Evolutionary conservation across 2,329 filamentous ascomycete species (phyloP).

Genomic region (Botrytis elliptica): DNA sequence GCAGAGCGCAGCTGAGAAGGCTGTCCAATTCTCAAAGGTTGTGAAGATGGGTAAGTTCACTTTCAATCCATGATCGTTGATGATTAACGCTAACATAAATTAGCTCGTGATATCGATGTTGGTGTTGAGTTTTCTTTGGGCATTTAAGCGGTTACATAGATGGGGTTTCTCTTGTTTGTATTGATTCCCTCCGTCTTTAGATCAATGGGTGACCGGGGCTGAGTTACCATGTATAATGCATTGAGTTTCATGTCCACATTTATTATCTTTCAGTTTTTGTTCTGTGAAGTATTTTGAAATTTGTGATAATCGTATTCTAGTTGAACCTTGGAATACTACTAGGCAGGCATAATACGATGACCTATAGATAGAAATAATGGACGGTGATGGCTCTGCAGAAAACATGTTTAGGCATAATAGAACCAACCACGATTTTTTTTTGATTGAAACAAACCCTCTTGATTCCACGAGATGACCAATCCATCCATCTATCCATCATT

Average conservation of each 20-base stretch:
- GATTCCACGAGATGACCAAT: not conserved
- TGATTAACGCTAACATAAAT: constrained; percentile 32
- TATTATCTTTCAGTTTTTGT: not conserved
- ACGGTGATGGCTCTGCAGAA: not conserved
- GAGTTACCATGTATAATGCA: constrained; percentile 38
- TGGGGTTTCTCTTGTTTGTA: constrained; percentile 34
- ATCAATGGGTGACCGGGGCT: constrained; percentile 28
- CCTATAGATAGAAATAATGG: not conserved
- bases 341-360: not conserved
- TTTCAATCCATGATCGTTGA: not conserved
- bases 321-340: not conserved
- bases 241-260: constrained; percentile 21
- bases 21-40: constrained; percentile 97
- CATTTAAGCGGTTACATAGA: constrained; percentile 57
- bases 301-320: not conserved
- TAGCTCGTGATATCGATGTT: constrained; percentile 92
- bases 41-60: constrained; percentile 85
- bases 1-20: constrained; percentile 95
- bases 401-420: not conserved
- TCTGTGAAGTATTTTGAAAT: not conserved
- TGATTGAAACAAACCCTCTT: not conserved
- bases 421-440: not conserved
- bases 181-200: constrained; percentile 37
- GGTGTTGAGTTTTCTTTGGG: constrained; percentile 93
- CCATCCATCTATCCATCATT: not conserved